phyloP scores from a whole-genome alignment of 2,329 filamentous ascomycete species.

The Hypoxylon sp. region DNA sequence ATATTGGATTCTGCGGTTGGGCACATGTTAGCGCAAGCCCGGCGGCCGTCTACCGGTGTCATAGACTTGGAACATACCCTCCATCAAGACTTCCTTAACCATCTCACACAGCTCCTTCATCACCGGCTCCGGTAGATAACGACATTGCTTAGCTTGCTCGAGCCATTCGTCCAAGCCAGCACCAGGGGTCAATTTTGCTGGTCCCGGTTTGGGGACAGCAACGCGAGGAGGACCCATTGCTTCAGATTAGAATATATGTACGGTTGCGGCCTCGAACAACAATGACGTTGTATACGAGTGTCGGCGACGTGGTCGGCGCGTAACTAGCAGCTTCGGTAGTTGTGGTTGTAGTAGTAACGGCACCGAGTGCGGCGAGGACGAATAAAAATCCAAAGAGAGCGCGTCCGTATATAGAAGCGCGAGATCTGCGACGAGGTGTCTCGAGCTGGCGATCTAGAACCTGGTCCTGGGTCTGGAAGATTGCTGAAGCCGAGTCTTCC shows the following conservation, averaged over 20 bases:
- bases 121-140: conserved; percentile 93
- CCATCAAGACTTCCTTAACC: conserved; percentile 99
- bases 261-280: conserved; percentile 1
- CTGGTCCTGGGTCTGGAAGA: too few relatives aligned
- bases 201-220: conserved; percentile 88
- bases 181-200: conserved; percentile 85
- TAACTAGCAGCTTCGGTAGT: conserved; percentile 1
- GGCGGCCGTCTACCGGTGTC: not conserved
- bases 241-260: conserved; percentile 10
- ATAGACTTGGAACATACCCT: conserved; percentile 71
- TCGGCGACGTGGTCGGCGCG: not conserved
- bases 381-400: not conserved
- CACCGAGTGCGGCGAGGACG: conserved; percentile 3
- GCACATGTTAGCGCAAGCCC: conserved; percentile 24
- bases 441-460: not conserved
- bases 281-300: not conserved
- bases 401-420: not conserved
- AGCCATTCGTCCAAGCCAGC: conserved; percentile 96
- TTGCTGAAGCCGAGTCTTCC: not conserved
- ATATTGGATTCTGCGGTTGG: conserved; percentile 88
- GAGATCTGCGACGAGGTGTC: not conserved
- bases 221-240: conserved; percentile 49
- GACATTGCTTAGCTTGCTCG: conserved; percentile 95
- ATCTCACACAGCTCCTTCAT: conserved; percentile 99
- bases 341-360: conserved; percentile 7